phyloP scores from a whole-genome alignment of 495 filamentous ascomycete genomes.

The Aspergillus leporis region DNA sequence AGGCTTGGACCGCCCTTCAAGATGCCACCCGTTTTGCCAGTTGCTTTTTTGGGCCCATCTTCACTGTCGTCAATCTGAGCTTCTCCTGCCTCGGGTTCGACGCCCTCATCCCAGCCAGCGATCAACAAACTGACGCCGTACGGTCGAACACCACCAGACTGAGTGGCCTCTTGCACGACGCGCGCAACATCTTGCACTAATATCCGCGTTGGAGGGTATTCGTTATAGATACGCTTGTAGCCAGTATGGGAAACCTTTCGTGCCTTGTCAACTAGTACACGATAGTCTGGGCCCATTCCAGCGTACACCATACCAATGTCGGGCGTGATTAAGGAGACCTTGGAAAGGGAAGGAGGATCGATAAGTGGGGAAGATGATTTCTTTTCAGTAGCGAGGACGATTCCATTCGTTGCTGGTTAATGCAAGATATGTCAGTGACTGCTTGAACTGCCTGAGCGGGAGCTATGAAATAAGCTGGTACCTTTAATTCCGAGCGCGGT shows the following conservation, averaged over 20 bases:
- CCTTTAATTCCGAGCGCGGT: constrained; percentile 99
- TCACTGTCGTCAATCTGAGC: constrained; percentile 49
- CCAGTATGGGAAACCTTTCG: constrained; percentile 98
- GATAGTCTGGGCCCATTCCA: constrained; percentile 98
- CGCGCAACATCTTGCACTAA: constrained; percentile 97
- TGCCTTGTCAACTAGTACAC: constrained; percentile 94
- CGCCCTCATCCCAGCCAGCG: constrained; percentile 96
- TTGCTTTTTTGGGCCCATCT: constrained; percentile 64
- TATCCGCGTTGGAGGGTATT: constrained; percentile 98
- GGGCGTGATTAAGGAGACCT: constrained; percentile 95
- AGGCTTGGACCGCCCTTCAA: constrained; percentile 94
- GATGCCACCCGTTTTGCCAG: constrained; percentile 88
- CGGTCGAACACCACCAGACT: constrained; percentile 95
- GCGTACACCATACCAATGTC: constrained; percentile 99
- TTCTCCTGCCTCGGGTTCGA: constrained; percentile 72
- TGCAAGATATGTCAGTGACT: constrained; percentile 14
- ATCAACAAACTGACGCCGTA: constrained; percentile 95
- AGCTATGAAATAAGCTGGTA: constrained; percentile 31
- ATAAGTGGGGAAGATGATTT: constrained; percentile 96
- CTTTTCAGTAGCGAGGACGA: constrained; percentile 99
- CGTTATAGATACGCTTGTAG: constrained; percentile 99
- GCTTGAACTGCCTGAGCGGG: background rate
- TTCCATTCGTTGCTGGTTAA: constrained; percentile 85
- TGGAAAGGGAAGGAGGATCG: constrained; percentile 90
- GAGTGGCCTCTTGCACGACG: constrained; percentile 98